Percentiles rank a stretch among this genome's conserved stretches.
Conservation (phyloP, 306 rosid species). For the Cucurbita ficifolia region DNA sequence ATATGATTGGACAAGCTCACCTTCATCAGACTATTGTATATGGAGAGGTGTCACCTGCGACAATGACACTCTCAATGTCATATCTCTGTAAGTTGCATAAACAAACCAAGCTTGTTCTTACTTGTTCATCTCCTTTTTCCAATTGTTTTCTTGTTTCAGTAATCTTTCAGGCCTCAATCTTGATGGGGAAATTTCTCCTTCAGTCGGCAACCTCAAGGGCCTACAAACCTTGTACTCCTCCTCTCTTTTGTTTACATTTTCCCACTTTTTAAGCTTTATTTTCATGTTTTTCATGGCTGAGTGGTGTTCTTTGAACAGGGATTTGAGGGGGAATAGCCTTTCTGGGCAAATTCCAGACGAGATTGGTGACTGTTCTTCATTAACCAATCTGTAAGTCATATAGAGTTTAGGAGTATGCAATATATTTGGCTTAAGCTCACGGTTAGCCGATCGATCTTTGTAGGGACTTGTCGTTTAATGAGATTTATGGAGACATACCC, state of each 20-base stretch:
- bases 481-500: constrained; percentile 80
- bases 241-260: not conserved
- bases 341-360: constrained; percentile 99
- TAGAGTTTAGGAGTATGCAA: not conserved
- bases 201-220: constrained; percentile 62
- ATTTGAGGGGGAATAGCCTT: constrained; percentile 52
- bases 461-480: constrained; percentile 78
- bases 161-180: constrained; percentile 80
- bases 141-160: constrained; percentile 25
- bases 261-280: not conserved
- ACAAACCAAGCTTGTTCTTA: not conserved
- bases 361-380: constrained; percentile 85
- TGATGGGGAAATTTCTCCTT: constrained; percentile 86
- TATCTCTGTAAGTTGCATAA: constrained; percentile 57
- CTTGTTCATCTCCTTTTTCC: not conserved
- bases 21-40: constrained; percentile 71
- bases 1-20: constrained; percentile 74
- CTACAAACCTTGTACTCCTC: constrained; percentile 47
- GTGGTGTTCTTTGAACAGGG: constrained; percentile 34
- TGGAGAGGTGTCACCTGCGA: constrained; percentile 94
- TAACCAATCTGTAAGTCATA: constrained; percentile 45
- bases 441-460: not conserved
- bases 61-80: constrained; percentile 64
- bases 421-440: not conserved
- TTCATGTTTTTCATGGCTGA: not conserved